These are phyloP conservation scores for Trichoderma sp. DNA, from an alignment of 2,329 filamentous ascomycete genomes.

Conservation along the genomic window DNA sequence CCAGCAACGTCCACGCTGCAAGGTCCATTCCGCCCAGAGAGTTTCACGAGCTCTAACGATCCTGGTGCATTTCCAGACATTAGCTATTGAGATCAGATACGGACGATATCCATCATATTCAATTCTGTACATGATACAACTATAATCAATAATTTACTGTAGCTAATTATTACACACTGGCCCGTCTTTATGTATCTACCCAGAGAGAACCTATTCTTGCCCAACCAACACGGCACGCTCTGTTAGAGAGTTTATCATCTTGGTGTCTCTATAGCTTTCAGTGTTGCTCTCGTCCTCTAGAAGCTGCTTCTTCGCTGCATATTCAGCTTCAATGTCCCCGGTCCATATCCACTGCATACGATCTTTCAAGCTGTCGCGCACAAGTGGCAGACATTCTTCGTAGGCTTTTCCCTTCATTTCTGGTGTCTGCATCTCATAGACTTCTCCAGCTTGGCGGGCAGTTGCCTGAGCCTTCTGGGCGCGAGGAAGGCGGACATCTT, in stretches of 20 bases:
- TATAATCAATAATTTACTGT: neutral
- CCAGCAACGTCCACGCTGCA: neutral
- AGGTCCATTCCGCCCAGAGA: neutral
- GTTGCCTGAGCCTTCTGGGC: slow-evolving; percentile 16
- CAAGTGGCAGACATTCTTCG: neutral
- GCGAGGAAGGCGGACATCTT: slow-evolving; percentile 5
- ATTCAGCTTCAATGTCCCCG: slow-evolving; percentile 11
- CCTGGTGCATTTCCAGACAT: neutral
- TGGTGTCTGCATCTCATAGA: slow-evolving; percentile 9
- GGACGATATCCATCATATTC: neutral
- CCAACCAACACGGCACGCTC: neutral
- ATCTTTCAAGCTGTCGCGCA: slow-evolving; percentile 11
- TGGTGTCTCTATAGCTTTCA: neutral
- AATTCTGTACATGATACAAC: neutral
- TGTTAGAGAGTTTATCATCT: neutral
- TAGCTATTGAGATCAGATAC: neutral
- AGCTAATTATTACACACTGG: neutral
- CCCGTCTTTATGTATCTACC: neutral
- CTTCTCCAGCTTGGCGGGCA: slow-evolving; percentile 4
- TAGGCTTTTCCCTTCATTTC: slow-evolving; percentile 2
- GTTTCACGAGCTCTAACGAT: neutral
- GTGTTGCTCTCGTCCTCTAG: neutral
- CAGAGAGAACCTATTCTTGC: neutral
- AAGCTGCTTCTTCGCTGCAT: neutral
- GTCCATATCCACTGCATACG: slow-evolving; percentile 13